Percentiles rank a stretch among this genome's conserved stretches.
Evolutionary conservation across 2,329 filamentous ascomycete species (phyloP).

Genomic region (Pseudogymnoascus sp.): DNA sequence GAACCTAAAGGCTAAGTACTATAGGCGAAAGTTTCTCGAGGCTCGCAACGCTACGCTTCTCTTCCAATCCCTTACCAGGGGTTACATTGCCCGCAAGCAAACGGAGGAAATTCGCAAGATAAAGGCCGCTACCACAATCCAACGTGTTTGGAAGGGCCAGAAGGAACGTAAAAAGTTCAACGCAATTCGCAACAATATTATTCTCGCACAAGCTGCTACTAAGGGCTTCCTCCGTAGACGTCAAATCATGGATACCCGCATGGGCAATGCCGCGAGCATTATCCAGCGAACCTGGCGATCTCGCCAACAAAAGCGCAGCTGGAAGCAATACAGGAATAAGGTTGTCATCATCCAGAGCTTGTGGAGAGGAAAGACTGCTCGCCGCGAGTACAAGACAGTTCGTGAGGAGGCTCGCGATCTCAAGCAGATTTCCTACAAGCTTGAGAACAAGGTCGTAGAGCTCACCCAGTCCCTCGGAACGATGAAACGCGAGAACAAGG

Average conservation of each 20-base stretch:
- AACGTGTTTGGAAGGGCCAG: slow-evolving; percentile 88
- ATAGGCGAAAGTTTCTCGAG: slow-evolving; percentile 82
- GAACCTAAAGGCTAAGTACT: slow-evolving; percentile 93
- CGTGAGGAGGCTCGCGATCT: slow-evolving; percentile 95
- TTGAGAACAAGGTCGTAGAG: slow-evolving; percentile 99
- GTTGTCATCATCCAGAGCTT: slow-evolving; percentile 84
- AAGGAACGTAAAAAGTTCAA: slow-evolving; percentile 80
- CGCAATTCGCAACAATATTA: slow-evolving; percentile 71
- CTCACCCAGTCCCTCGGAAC: slow-evolving; percentile 88
- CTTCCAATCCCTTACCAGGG: slow-evolving; percentile 72
- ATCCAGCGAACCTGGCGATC: slow-evolving; percentile 90
- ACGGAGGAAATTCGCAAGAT: slow-evolving; percentile 75
- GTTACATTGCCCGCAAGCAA: slow-evolving; percentile 66
- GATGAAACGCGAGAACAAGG: slow-evolving; percentile 92
- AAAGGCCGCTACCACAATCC: slow-evolving; percentile 88
- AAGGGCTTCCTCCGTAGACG: slow-evolving; percentile 89
- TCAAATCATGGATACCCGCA: slow-evolving; percentile 86
- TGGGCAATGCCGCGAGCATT: slow-evolving; percentile 81
- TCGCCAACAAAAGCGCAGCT: slow-evolving; percentile 67
- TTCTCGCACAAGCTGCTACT: slow-evolving; percentile 80
- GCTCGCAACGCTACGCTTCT: slow-evolving; percentile 73
- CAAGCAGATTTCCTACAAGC: slow-evolving; percentile 98
- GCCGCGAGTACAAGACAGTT: slow-evolving; percentile 78
- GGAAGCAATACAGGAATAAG: slow-evolving; percentile 85
- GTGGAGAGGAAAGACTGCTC: slow-evolving; percentile 79